Percentiles rank a stretch among this genome's conserved stretches.
Conservation (phyloP, 805 yeast genomes). For the Schwanniomyces occidentalis region DNA sequence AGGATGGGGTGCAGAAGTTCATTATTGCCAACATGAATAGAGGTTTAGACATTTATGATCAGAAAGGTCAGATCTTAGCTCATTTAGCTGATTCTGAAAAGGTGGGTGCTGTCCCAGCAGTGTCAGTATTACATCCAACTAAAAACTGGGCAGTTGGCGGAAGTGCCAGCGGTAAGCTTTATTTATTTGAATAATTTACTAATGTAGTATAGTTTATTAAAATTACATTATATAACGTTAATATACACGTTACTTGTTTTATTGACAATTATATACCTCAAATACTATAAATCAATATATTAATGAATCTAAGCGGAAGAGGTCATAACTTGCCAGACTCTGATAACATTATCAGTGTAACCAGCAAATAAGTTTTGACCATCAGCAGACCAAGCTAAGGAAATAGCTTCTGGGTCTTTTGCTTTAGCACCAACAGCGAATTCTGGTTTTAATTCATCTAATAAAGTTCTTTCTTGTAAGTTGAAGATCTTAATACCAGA, state of each 20-base stretch:
- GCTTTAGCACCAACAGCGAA: conserved; percentile 84
- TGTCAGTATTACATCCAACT: conserved; percentile 76
- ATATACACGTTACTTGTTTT: conserved; percentile 7
- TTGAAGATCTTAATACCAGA: conserved; percentile 97
- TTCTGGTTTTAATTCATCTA: conserved; percentile 98
- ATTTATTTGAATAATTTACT: conserved; percentile 48
- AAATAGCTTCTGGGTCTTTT: conserved; percentile 96
- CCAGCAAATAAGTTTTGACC: conserved; percentile 99
- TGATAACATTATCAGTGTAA: conserved; percentile 98
- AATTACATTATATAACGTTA: no score
- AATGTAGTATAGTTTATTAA: no score
- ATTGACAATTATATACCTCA: conserved; percentile 3
- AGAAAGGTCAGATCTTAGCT: conserved; percentile 74
- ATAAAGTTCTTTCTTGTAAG: conserved; percentile 90
- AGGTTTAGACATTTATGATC: conserved; percentile 77
- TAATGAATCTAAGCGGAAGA: conserved; percentile 44
- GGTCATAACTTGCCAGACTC: conserved; percentile 99
- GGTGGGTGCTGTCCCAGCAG: conserved; percentile 94
- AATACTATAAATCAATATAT: conserved; percentile 8
- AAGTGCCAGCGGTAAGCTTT: conserved; percentile 88
- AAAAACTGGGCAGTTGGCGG: conserved; percentile 93
- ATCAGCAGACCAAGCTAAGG: conserved; percentile 99
- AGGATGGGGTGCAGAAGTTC: conserved; percentile 75
- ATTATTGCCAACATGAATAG: conserved; percentile 93
- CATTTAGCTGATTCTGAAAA: conserved; percentile 57